phyloP scores from a whole-genome alignment of 495 filamentous ascomycete genomes.

The Beverwykella pulmonaria region DNA sequence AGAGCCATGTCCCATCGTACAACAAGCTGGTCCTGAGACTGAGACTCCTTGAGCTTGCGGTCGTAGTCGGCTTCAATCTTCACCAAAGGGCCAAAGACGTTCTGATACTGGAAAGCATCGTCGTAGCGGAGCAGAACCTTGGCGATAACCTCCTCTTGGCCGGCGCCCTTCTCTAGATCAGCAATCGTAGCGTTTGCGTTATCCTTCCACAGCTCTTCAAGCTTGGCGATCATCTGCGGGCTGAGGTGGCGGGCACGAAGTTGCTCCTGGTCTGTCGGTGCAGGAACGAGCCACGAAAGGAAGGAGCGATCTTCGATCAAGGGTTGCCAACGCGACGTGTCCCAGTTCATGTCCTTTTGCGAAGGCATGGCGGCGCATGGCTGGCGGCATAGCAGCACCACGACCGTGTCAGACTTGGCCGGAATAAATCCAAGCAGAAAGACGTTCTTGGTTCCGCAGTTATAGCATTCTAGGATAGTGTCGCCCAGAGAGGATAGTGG shows the following conservation, averaged over 20 bases:
- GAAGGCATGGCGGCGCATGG: slow-evolving; percentile 93
- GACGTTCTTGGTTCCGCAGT: slow-evolving; percentile 98
- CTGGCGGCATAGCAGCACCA: slow-evolving; percentile 94
- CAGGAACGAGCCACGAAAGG: slow-evolving; percentile 86
- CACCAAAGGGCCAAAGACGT: slow-evolving; percentile 95
- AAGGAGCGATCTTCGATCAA: slow-evolving; percentile 97
- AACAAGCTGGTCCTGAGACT: slow-evolving; percentile 90
- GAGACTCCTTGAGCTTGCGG: slow-evolving; percentile 96
- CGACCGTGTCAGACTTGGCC: slow-evolving; percentile 98
- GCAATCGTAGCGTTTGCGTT: slow-evolving; percentile 85
- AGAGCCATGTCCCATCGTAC: slow-evolving; percentile 96
- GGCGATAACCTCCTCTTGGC: slow-evolving; percentile 92
- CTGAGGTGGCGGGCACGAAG: slow-evolving; percentile 91
- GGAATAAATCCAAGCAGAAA: slow-evolving; percentile 99
- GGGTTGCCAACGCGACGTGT: slow-evolving; percentile 96
- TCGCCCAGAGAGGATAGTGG: slow-evolving; percentile 94
- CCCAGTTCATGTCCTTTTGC: slow-evolving; percentile 99
- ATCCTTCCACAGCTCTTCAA: slow-evolving; percentile 99
- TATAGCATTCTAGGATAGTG: slow-evolving; percentile 98
- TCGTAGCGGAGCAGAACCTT: slow-evolving; percentile 94
- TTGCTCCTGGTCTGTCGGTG: slow-evolving; percentile 92
- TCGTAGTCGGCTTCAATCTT: slow-evolving; percentile 99
- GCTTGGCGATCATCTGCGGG: slow-evolving; percentile 91
- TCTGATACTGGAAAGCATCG: slow-evolving; percentile 98
- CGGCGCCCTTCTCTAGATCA: slow-evolving; percentile 90